Evolutionary conservation across 2,329 filamentous ascomycete genomes (phyloP), one percentile per base, ranked within the genome.

Genomic region (Triangularia verruculosa): DNA sequence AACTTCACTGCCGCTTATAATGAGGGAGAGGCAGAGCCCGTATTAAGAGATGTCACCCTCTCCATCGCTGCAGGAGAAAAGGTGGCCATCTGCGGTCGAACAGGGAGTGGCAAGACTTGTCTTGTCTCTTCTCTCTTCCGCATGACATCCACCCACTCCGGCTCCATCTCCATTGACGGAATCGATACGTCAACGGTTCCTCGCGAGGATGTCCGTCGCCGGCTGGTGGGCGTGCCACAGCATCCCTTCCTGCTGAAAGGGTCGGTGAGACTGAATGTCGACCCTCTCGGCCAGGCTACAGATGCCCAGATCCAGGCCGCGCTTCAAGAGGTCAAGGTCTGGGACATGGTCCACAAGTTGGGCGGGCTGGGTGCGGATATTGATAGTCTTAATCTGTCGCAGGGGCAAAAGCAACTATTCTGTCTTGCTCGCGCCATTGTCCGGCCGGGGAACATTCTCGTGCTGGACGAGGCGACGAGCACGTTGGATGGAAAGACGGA

Each of bases 401-500:
- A 76, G 53, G 82, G 82, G 0, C 78, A 86, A 70, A 75, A 75
- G 55, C 82, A 85, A 70, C 72, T 85, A 9, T 80, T 85, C 63
- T 79, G 77, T 43, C 71, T 86, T 1, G 81, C 81, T 0, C 74
- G 83, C 22, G 78, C 81, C 0, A 72, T 85, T 13, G 67, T 84
- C 24, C 71, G 75, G 8, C 74, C 70, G 56, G 68, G 74, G n/a
- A 78, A 68, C 9, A 69, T 85, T 4, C 69, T 83, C 1, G 72
- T 84, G 2, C 66, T 82, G 5, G 80, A 82, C 57, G 80, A 83
- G 67, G 75, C 74, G 1, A 78, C 77, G 0, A 75, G 78, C 75
- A 73, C 70, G 71, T 71, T 88, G 47, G 86, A 89, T 67, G 74
- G 75, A 13, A 78, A 81, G 61, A 86, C 85, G 0, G 85, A 88